Evolutionary conservation across 495 filamentous ascomycete genomes (phyloP), one percentile per base, ranked within the genome.

Genomic region (Penicillium ochrochloron): DNA sequence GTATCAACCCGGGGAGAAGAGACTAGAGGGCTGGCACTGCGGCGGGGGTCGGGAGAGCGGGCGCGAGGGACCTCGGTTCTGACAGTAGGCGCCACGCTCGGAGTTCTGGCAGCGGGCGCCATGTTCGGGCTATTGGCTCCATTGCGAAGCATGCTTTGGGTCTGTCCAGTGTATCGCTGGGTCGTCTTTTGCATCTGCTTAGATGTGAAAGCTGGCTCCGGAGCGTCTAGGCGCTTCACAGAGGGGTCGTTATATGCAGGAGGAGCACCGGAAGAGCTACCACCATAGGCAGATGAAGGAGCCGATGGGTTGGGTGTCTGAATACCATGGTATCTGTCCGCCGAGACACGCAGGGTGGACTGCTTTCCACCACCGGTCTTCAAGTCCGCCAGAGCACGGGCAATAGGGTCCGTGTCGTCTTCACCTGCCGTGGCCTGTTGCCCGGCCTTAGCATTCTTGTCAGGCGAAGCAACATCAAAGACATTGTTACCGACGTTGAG

Each of bases 401-500:
- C 96, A 70, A 99, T 97, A 0, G 96, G 95, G 70, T 99, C 95
- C 27, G 86, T 69, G 17, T 89, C 87, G 41, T 85, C 82, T 39
- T 82, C 78, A 63, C 62, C 64, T 54, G 59, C 54, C 66, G 77
- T 76, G 5, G 65, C 67, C 11, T 69, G 46, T 59, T 80, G 77
- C 19, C 71, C 72, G 54, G 78, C 77, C 39, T 73, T 79, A 7
- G 61, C 58, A 53, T 75, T 75, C 42, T 78, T 78, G 60, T 94
- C 92, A 0, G 93, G 90, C 7, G 91, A 90, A n/a, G 92, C 90
- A 9, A 99, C 94, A 68, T 97, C 89, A 77, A 99, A 98, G 27
- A 98, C 93, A 68, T 98, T 99, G 70, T 92, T 90, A 9, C 96
- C 96, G 19, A 99, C 86, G 73, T 97, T 97, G n/a, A 99, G 83